Base-by-base conservation (phyloP, 225 moss, liverwort and hornwort species). In the Antitrichia curtipendula region DNA sequence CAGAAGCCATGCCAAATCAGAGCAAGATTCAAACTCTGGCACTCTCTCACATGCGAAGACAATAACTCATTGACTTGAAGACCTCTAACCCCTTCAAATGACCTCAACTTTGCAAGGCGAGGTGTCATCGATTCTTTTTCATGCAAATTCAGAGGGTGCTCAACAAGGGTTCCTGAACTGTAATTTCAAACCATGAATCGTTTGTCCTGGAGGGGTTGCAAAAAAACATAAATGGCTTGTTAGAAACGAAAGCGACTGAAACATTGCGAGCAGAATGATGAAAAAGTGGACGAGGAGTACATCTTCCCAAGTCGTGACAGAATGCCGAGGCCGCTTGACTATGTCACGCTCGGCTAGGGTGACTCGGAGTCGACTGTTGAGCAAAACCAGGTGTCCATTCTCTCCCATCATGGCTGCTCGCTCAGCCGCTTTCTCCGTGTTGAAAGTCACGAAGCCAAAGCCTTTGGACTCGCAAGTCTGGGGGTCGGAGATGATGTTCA, bases 361-460 rank as follows among this genome's bases (percentile, higher is more conserved):
- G 84, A 95, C 91, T 58, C 86, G 86, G 70, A 95, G 89, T 40
- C 40, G 83, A 80, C 87, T 94, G 86, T 91, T 92, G 68, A 92
- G 90, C 62, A 94, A 52, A 53, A 91, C 87, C 82, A 95, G 68
- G 62, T 89, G 88, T 23, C 94, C 94, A 71, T 94, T 90, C 85
- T 88, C 90, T 11, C 88, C 93, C 84, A 95, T 80, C 89, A 91
- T 69, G 54, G 90, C 93, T 52, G 92, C 93, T 83, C 75, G 76
- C 57, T 97, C 95, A 36, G 95, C 96, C 53, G 92, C 82, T 78
- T 90, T 83, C 58, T 91, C 89, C 23, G 92, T 88, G n/a, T 80
- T 90, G 89, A 97, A 96, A 13, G 87, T 89, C 25, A 95, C 96
- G 78, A 95, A 94, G 36, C 95, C 96, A n/a, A 89, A 95, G 29